These are phyloP conservation scores for Lachnum nothofagi DNA, from an alignment of 2,329 filamentous ascomycete species.

Conservation along the genomic window DNA sequence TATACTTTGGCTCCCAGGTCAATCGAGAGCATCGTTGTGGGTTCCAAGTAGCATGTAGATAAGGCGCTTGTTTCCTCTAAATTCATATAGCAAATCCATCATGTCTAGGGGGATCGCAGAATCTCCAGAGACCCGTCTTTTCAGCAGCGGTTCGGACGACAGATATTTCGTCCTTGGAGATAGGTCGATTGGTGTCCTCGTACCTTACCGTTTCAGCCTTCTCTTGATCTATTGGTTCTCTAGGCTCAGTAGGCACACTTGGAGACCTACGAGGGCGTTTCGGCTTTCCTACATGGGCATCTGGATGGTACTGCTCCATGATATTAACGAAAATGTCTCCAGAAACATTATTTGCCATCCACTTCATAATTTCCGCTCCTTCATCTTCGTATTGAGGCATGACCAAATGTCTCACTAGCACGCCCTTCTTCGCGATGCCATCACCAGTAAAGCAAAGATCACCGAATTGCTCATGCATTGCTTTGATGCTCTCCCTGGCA, in stretches of 20 bases:
- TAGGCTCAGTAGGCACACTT: conserved; percentile 29
- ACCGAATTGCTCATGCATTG: conserved; percentile 77
- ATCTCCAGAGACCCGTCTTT: conserved; percentile 70
- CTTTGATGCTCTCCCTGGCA: conserved; percentile 70
- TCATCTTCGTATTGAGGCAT: conserved; percentile 79
- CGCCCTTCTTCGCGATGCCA: conserved; percentile 71
- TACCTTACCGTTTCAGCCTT: conserved; percentile 52
- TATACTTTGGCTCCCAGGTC: too few relatives aligned
- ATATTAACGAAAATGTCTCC: conserved; percentile 75
- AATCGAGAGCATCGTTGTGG: too few relatives aligned
- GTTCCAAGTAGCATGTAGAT: too few relatives aligned
- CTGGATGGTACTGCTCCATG: conserved; percentile 83
- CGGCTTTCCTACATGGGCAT: conserved; percentile 74
- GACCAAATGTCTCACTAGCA: conserved; percentile 73
- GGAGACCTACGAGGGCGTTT: conserved; percentile 36
- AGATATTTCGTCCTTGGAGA: conserved; percentile 60
- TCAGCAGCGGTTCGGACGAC: conserved; percentile 63
- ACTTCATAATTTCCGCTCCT: conserved; percentile 67
- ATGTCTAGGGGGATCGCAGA: conserved; percentile 54
- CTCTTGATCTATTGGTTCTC: conserved; percentile 9
- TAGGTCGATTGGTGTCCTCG: conserved; percentile 70
- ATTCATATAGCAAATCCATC: conserved; percentile 24
- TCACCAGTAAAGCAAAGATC: conserved; percentile 78
- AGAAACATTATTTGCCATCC: conserved; percentile 68
- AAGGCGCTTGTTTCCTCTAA: too few relatives aligned